Evolutionary conservation across 2,329 filamentous ascomycete species (phyloP).

Genomic region (Scedosporium minutisporum): DNA sequence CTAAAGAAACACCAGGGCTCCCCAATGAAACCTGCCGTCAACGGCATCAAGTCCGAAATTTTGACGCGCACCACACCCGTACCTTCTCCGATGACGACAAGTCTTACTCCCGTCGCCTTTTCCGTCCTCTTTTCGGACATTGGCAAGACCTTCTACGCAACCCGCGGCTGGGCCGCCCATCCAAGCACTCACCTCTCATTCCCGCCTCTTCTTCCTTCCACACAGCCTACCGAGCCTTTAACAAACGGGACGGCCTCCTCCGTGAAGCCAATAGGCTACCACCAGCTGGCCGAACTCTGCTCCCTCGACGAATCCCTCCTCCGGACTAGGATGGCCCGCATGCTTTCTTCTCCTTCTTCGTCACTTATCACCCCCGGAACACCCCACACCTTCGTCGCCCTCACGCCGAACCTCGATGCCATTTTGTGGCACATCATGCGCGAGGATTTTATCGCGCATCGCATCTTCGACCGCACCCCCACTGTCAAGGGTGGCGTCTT

Average conservation of each 20-base stretch:
- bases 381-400: constrained; percentile 21
- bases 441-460: constrained; percentile 65
- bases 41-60: background rate
- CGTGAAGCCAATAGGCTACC: constrained; percentile 39
- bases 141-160: constrained; percentile 71
- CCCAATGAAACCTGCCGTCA: background rate
- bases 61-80: background rate
- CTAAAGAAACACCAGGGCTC: constrained; percentile 27
- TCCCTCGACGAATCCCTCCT: constrained; percentile 55
- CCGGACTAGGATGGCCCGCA: constrained; percentile 35
- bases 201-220: constrained; percentile 22
- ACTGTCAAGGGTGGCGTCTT: constrained; percentile 61
- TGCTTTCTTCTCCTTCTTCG: constrained; percentile 2
- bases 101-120: constrained; percentile 40
- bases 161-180: constrained; percentile 67
- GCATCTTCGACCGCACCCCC: constrained; percentile 48
- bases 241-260: constrained; percentile 17
- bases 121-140: constrained; percentile 82
- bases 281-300: constrained; percentile 53
- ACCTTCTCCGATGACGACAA: constrained; percentile 13
- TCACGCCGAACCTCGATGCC: constrained; percentile 52
- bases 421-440: constrained; percentile 71
- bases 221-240: constrained; percentile 12
- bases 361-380: background rate
- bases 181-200: constrained; percentile 64